Conservation (phyloP, 148 eudicot genomes). For the Cornus suecica region DNA sequence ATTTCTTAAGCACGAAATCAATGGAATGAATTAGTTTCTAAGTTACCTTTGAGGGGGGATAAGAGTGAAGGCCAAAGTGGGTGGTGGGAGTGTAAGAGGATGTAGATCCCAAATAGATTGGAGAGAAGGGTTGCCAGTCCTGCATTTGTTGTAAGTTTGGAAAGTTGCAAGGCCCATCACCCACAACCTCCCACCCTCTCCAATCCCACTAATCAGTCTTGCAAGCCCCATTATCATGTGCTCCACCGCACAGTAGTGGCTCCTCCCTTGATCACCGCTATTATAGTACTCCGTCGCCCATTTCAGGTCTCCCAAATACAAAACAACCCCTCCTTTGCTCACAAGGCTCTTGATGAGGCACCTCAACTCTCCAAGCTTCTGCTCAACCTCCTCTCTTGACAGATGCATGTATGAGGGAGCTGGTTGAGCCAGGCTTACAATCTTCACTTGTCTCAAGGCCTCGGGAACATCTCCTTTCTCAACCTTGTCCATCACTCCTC, state of each 20-base stretch:
- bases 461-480: constrained; percentile 62
- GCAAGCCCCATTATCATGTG: constrained; percentile 69
- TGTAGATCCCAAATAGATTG: constrained; percentile 70
- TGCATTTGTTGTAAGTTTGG: constrained; percentile 72
- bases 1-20: background rate
- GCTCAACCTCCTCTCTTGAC: constrained; percentile 53
- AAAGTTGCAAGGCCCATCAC: constrained; percentile 73
- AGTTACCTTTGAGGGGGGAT: constrained; percentile 57
- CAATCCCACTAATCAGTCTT: constrained; percentile 39
- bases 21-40: background rate
- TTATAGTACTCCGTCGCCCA: constrained; percentile 51
- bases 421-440: constrained; percentile 48
- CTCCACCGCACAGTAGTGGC: constrained; percentile 65
- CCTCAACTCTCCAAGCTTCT: constrained; percentile 50
- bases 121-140: constrained; percentile 50
- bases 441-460: constrained; percentile 46
- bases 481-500: constrained; percentile 47
- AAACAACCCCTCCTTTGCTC: constrained; percentile 67
- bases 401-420: constrained; percentile 42
- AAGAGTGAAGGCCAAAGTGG: constrained; percentile 61
- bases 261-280: constrained; percentile 34
- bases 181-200: constrained; percentile 54
- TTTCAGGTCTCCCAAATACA: constrained; percentile 80
- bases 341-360: constrained; percentile 42
- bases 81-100: constrained; percentile 62